Percentiles rank a stretch among this genome's conserved stretches.
Conservation (phyloP, 2,329 filamentous ascomycete species). For the Blastomyces parvus region DNA sequence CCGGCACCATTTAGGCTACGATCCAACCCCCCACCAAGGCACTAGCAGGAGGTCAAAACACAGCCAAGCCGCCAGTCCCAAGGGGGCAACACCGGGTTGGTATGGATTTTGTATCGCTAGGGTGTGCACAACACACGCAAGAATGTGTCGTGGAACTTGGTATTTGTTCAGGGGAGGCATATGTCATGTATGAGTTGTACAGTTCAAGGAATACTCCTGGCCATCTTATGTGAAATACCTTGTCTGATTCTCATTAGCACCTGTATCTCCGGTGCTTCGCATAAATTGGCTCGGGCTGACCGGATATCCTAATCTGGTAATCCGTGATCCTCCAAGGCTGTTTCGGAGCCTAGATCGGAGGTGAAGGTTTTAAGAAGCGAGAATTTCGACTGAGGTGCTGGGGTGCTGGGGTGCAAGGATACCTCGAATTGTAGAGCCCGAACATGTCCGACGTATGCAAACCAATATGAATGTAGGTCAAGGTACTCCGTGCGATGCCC, state of each 20-base stretch:
- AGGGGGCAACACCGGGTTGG: not conserved
- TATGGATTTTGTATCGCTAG: not conserved
- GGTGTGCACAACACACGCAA: not conserved
- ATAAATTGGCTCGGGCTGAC: not conserved
- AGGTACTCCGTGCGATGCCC: not conserved
- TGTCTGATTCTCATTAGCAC: not conserved
- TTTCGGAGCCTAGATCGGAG: not conserved
- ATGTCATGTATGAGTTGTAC: not conserved
- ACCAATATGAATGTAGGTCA: not conserved
- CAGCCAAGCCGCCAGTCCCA: not conserved
- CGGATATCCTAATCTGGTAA: not conserved
- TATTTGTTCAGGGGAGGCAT: not conserved
- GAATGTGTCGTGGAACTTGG: not conserved
- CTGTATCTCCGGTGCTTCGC: not conserved
- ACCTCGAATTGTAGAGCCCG: not conserved
- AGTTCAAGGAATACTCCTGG: not conserved
- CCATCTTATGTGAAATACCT: not conserved
- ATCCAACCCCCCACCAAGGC: not conserved
- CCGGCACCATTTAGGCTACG: not conserved
- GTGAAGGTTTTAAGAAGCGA: not conserved
- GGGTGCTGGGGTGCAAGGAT: not conserved
- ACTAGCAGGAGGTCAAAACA: constrained; percentile 9
- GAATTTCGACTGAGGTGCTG: not conserved
- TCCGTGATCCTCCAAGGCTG: not conserved
- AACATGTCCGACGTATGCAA: not conserved